A percentile compares a stretch with the other conserved stretches of the same genome.
Conservation (phyloP, 768 basidiomycete genomes). For the Xerocomus spinulosus region DNA sequence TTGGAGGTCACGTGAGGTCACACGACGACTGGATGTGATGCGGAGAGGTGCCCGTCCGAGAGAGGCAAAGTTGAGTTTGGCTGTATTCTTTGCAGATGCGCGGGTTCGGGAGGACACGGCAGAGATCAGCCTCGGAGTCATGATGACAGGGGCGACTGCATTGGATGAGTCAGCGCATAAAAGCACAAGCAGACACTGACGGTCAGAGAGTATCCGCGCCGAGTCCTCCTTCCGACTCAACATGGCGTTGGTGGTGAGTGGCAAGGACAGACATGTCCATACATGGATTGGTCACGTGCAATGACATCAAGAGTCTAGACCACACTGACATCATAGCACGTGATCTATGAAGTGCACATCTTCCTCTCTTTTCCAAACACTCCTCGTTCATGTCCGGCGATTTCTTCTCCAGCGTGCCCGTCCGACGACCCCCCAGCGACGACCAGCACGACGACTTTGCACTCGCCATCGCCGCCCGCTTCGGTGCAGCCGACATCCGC, state of each 20-base stretch:
- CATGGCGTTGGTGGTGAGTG: conserved; percentile 33
- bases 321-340: conserved; percentile 30
- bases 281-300: conserved; percentile 18
- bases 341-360: conserved; percentile 11
- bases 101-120: conserved; percentile 54
- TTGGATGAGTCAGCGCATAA: conserved; percentile 1
- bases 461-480: conserved; percentile 48
- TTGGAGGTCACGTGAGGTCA: conserved; percentile 80
- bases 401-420: conserved; percentile 38
- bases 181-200: conserved; percentile 40
- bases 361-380: not conserved
- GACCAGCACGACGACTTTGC: conserved; percentile 45
- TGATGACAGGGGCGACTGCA: conserved; percentile 81
- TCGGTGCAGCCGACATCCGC: conserved; percentile 35
- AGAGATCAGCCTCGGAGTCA: conserved; percentile 82
- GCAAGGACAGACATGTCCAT: too few relatives aligned
- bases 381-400: conserved; percentile 30
- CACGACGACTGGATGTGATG: conserved; percentile 59
- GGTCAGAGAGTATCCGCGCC: conserved; percentile 66
- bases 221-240: conserved; percentile 71
- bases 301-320: conserved; percentile 28
- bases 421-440: conserved; percentile 7
- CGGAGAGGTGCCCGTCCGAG: conserved; percentile 76
- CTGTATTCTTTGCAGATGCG: conserved; percentile 27
- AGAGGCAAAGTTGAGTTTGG: conserved; percentile 66